phyloP scores from a whole-genome alignment of 441 rosid genomes.

The Populus trichocarpa region DNA sequence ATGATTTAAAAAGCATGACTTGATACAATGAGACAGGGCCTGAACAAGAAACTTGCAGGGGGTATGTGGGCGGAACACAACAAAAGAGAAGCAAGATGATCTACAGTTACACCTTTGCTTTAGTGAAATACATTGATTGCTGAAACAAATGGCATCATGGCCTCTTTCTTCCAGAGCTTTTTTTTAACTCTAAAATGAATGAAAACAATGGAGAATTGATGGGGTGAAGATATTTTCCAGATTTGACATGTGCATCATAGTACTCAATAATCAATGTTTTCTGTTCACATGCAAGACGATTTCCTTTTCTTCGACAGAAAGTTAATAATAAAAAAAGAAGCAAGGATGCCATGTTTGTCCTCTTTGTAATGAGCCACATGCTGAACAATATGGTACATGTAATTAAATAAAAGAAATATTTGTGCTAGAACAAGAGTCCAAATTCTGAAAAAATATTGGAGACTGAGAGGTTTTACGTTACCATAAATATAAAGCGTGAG shows the following conservation, averaged over 20 bases:
- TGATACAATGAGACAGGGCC: no score
- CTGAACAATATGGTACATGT: background rate
- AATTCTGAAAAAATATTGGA: background rate
- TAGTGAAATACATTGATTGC: no score
- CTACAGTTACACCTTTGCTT: background rate
- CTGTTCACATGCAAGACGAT: background rate
- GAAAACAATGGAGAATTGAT: background rate
- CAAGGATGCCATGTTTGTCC: background rate
- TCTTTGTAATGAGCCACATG: background rate
- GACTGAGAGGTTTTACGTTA: slow-evolving; percentile 23
- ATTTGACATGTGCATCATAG: background rate
- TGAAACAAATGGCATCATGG: no score
- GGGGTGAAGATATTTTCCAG: background rate
- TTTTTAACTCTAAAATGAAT: background rate
- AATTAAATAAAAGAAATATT: slow-evolving; percentile 1
- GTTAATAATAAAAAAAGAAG: background rate
- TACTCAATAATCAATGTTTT: background rate
- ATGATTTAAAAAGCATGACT: no score
- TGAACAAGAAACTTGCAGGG: no score
- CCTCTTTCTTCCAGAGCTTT: no score
- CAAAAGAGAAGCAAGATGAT: background rate
- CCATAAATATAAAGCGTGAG: slow-evolving; percentile 78
- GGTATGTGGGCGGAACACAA: no score
- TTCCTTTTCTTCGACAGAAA: background rate
- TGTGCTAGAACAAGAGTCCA: background rate